Base-by-base conservation (phyloP, 495 filamentous ascomycete species). In the Penicillium angulare region DNA sequence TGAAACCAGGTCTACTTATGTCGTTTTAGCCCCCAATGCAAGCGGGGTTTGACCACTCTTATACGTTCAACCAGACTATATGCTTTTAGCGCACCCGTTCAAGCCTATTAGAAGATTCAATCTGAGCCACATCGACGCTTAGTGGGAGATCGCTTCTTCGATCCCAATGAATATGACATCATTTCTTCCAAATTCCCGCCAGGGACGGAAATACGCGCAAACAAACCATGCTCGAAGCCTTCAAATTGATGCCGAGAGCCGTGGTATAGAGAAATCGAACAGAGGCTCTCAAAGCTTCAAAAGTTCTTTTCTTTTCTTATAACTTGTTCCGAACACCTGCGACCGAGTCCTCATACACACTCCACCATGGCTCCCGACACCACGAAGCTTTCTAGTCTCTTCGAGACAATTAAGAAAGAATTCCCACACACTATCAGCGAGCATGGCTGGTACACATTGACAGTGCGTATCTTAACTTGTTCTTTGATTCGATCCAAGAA, bases 381-480 rank as follows among this genome's bases (percentile, higher is more conserved):
- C 15, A 16, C 41, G 2, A 22, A 31, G 13, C 41, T 43, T 5
- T 23, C 41, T 1, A 10, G 2, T 13, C 2, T 43, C 4, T 43
- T 43, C n/a, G 41, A 43, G 22, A 26, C 20, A 26, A 43, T 43
- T 16, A 43, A 29, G 41, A 31, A 26, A 16, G 41, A 43, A 15
- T 43, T 43, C 16, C 41, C 41, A 1, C 13, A 16, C 41, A n/a
- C 22, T 17, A 2, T 43, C 9, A 43, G 41, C 16, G 22, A 26
- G 15, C 41, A 43, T 43, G 41, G 41, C 21, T 43, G 41, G 41
- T 43, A 43, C 41, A 43, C 16, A 29, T n/a, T 43, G 16, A 43
- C 21, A 4, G 41, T 43, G 24, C 26, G 41, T 16, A 27, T n/a
- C 7, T 41, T 5, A 26, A n/a, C n/a, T n/a, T n/a, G n/a, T 5